These are phyloP conservation scores for Lactarius trivialis DNA, from an alignment of 768 basidiomycete genomes.

Conservation along the genomic window DNA sequence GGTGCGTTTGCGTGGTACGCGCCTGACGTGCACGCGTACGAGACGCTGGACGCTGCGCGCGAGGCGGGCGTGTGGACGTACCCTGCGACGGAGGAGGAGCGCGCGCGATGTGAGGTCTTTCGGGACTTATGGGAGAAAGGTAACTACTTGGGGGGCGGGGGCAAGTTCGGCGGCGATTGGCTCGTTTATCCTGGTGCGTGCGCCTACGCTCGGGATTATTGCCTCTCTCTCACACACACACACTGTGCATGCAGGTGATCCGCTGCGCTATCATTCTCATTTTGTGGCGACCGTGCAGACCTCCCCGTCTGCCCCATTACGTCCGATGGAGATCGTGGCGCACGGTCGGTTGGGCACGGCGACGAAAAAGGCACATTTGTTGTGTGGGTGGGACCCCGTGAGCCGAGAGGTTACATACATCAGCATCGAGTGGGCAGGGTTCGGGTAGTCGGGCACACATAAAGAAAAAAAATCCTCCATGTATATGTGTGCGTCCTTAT, in stretches of 20 bases:
- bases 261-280: conserved; percentile 94
- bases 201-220: neutral
- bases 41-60: conserved; percentile 53
- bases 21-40: conserved; percentile 38
- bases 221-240: neutral
- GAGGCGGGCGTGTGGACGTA: conserved; percentile 72
- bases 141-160: conserved; percentile 81
- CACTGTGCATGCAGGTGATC: conserved; percentile 57
- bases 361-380: conserved; percentile 91
- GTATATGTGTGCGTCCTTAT: neutral
- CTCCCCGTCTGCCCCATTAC: conserved; percentile 49
- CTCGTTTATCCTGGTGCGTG: conserved; percentile 86
- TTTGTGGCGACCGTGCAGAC: conserved; percentile 81
- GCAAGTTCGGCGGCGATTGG: conserved; percentile 95
- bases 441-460: conserved; percentile 45
- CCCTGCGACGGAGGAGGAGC: conserved; percentile 56
- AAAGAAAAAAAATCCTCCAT: neutral
- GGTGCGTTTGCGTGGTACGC: conserved; percentile 63
- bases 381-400: conserved; percentile 83
- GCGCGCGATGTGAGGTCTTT: conserved; percentile 76
- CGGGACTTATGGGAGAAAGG: conserved; percentile 76
- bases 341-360: conserved; percentile 94
- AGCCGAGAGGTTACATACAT: conserved; percentile 62
- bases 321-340: conserved; percentile 92
- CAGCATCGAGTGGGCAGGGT: conserved; percentile 88